Evolutionary conservation across 345 rosid genomes (phyloP).

Genomic region (Citrus glauca): DNA sequence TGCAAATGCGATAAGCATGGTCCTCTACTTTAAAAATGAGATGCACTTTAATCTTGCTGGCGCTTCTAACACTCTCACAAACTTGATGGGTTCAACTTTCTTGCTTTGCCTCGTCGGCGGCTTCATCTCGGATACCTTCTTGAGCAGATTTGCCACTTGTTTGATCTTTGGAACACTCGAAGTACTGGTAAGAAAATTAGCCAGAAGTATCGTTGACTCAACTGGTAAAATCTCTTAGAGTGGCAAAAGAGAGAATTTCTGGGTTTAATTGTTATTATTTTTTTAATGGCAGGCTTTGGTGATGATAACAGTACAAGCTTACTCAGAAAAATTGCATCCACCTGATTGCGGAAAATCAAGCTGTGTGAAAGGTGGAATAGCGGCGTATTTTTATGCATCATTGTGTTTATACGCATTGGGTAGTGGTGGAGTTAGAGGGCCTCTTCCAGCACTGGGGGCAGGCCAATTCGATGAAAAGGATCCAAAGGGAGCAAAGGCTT

Average conservation of each 20-base stretch:
- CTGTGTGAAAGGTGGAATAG: slow-evolving; percentile 35
- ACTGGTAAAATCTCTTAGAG: neutral
- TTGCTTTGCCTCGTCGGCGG: slow-evolving; percentile 49
- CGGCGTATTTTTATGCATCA: slow-evolving; percentile 32
- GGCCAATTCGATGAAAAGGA: slow-evolving; percentile 50
- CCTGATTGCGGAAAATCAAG: slow-evolving; percentile 23
- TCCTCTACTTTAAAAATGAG: slow-evolving; percentile 29
- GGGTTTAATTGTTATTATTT: neutral
- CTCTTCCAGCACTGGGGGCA: slow-evolving; percentile 45
- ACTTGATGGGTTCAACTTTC: slow-evolving; percentile 52
- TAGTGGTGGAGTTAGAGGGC: slow-evolving; percentile 39
- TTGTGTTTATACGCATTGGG: slow-evolving; percentile 41
- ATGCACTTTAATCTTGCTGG: slow-evolving; percentile 34
- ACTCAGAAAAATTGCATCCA: slow-evolving; percentile 36
- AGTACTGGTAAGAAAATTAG: slow-evolving; percentile 27
- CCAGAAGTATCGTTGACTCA: too few relatives aligned
- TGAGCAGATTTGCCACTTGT: slow-evolving; percentile 33
- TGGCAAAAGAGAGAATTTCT: neutral
- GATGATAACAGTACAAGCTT: slow-evolving; percentile 50
- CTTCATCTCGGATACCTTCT: slow-evolving; percentile 53
- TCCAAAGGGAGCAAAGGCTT: slow-evolving; percentile 35
- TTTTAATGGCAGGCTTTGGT: slow-evolving; percentile 32
- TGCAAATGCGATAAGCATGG: slow-evolving; percentile 50
- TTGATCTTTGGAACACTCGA: slow-evolving; percentile 40
- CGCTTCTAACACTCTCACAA: slow-evolving; percentile 49